Conservation (phyloP, 495 filamentous ascomycete species). For the Aspergillus sclerotiicarbonarius region DNA sequence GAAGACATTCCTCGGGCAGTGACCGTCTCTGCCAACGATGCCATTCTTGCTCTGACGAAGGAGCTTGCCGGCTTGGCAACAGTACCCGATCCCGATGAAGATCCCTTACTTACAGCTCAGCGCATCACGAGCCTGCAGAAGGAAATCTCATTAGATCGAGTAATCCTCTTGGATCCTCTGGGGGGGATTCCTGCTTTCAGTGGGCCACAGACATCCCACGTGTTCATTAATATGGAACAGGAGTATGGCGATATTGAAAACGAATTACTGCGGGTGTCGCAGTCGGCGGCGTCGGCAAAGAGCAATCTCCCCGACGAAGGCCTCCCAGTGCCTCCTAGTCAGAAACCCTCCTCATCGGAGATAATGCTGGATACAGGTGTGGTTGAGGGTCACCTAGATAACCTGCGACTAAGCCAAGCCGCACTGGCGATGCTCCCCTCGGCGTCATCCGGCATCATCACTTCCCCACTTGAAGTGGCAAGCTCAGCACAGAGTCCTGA, state of each 20-base stretch:
- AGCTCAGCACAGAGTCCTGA: constrained; percentile 51
- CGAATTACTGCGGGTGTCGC: constrained; percentile 47
- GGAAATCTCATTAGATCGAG: constrained; percentile 70
- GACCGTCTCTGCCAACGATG: constrained; percentile 60
- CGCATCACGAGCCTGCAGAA: constrained; percentile 44
- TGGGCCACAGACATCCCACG: constrained; percentile 66
- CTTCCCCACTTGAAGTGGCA: constrained; percentile 79
- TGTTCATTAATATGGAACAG: constrained; percentile 95
- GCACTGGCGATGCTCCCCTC: constrained; percentile 77
- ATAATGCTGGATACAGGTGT: constrained; percentile 17
- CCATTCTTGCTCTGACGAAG: constrained; percentile 66
- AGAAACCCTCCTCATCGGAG: constrained; percentile 5
- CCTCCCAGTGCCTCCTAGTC: constrained; percentile 16
- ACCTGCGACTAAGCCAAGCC: constrained; percentile 66
- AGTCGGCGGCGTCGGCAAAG: constrained; percentile 14
- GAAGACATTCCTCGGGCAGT: constrained; percentile 55
- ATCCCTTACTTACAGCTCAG: constrained; percentile 42
- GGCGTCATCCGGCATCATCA: constrained; percentile 81
- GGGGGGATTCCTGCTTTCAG: constrained; percentile 79
- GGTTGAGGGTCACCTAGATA: constrained; percentile 59
- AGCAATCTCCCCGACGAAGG: constrained; percentile 10
- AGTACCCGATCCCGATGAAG: constrained; percentile 44
- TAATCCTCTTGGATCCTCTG: constrained; percentile 85
- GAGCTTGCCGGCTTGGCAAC: constrained; percentile 63
- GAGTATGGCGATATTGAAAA: constrained; percentile 68